phyloP scores from a whole-genome alignment of 2,329 filamentous ascomycete species.

The Didymella arachidicola region DNA sequence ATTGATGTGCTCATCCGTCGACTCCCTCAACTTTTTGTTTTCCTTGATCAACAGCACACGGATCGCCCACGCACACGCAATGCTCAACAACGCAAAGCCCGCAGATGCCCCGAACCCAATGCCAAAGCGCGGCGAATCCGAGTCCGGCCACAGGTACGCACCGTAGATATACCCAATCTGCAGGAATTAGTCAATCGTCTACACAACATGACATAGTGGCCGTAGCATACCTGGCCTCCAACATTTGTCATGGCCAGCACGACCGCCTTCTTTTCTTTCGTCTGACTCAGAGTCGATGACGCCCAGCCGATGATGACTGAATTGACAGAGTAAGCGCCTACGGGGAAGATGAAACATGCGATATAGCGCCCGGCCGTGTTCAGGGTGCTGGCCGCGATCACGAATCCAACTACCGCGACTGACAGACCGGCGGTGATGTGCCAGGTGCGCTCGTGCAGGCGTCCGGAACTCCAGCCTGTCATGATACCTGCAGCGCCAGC shows the following conservation, averaged over 20 bases:
- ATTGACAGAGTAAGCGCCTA: conserved; percentile 43
- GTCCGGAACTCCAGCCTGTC: conserved; percentile 60
- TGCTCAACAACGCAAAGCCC: conserved; percentile 37
- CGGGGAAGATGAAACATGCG: conserved; percentile 43
- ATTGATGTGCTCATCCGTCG: conserved; percentile 39
- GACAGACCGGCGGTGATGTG: conserved; percentile 57
- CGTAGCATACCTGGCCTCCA: conserved; percentile 15
- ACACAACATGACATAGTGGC: too few relatives aligned
- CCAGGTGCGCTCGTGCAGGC: conserved; percentile 59
- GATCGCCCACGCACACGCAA: conserved; percentile 42
- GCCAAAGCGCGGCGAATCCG: conserved; percentile 35
- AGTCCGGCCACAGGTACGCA: conserved; percentile 38
- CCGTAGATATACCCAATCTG: conserved; percentile 45
- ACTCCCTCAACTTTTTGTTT: conserved; percentile 34
- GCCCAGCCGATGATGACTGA: conserved; percentile 45
- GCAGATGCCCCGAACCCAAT: conserved; percentile 43
- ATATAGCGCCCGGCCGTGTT: conserved; percentile 41
- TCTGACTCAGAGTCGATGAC: conserved; percentile 38
- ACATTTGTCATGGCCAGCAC: conserved; percentile 44
- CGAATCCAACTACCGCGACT: conserved; percentile 55
- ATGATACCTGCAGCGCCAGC: conserved; percentile 58
- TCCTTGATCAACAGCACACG: conserved; percentile 39
- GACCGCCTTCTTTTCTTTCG: conserved; percentile 44
- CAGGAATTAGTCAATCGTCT: too few relatives aligned
- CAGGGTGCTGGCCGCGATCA: conserved; percentile 41